A percentile compares a stretch with the other conserved stretches of the same genome.
These are phyloP conservation scores for Dactylellina haptotyla DNA, from an alignment of 2,329 filamentous ascomycete species.

Conservation along the genomic window DNA sequence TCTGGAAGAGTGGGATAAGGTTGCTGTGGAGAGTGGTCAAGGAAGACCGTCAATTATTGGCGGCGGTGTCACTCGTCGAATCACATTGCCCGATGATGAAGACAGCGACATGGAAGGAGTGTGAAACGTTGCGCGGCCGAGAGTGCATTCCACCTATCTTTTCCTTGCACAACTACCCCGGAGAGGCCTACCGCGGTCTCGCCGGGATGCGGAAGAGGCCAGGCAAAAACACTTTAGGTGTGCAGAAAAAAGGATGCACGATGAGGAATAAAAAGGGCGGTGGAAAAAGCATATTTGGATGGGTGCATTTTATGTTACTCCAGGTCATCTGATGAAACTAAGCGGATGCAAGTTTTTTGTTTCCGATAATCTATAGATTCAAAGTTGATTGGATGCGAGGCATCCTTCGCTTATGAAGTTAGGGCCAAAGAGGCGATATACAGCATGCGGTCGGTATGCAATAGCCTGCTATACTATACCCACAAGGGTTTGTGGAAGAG, in stretches of 20 bases:
- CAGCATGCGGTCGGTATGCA: slow-evolving; percentile 34
- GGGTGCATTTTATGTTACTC: slow-evolving; percentile 26
- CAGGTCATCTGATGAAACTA: slow-evolving; percentile 46
- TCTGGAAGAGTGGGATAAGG: slow-evolving; percentile 60
- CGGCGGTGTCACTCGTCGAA: slow-evolving; percentile 37
- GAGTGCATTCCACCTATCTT: not conserved
- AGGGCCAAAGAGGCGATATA: slow-evolving; percentile 43
- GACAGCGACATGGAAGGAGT: slow-evolving; percentile 43
- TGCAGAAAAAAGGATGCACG: not conserved
- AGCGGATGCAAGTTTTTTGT: slow-evolving; percentile 49
- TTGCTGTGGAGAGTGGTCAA: slow-evolving; percentile 50
- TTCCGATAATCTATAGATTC: slow-evolving; percentile 42
- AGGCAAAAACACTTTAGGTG: too few relatives aligned
- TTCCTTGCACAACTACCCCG: not conserved
- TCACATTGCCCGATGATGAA: slow-evolving; percentile 45
- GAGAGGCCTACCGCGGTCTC: not conserved
- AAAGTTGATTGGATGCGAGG: slow-evolving; percentile 42
- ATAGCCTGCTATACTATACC: slow-evolving; percentile 26
- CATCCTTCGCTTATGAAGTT: slow-evolving; percentile 39
- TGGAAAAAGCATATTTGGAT: not conserved
- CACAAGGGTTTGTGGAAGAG: slow-evolving; percentile 14
- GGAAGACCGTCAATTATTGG: slow-evolving; percentile 33
- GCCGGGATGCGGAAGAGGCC: not conserved
- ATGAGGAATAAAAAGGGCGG: not conserved
- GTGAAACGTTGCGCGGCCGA: slow-evolving; percentile 3